Conservation (phyloP, 2,329 filamentous ascomycete genomes). For the Xylariaceae sp. region DNA sequence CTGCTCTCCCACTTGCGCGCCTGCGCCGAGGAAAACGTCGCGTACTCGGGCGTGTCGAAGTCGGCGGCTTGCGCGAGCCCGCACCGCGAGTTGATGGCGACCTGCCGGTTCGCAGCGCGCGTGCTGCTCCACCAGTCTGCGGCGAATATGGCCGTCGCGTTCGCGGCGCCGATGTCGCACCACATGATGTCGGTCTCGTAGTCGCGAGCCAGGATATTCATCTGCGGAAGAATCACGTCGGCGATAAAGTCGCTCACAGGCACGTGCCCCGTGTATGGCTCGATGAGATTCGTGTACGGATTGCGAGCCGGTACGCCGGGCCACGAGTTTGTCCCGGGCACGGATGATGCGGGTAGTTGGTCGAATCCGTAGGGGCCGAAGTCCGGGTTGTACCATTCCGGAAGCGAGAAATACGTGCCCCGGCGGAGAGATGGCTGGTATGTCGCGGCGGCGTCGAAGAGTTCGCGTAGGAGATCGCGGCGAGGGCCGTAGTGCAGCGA, state of each 20-base stretch:
- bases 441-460: constrained; percentile 50
- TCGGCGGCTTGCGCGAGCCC: constrained; percentile 57
- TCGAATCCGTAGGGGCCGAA: constrained; percentile 53
- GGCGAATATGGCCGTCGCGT: constrained; percentile 50
- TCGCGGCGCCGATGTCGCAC: constrained; percentile 55
- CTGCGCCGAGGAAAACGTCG: constrained; percentile 56
- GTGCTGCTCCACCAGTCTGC: constrained; percentile 51
- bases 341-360: constrained; percentile 36
- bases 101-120: constrained; percentile 51
- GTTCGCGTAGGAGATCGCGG: constrained; percentile 50
- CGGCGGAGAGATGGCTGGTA: constrained; percentile 51
- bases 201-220: constrained; percentile 51
- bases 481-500: constrained; percentile 50
- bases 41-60: constrained; percentile 68
- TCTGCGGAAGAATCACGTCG: constrained; percentile 55
- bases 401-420: constrained; percentile 57
- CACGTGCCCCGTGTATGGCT: constrained; percentile 52
- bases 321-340: constrained; percentile 44
- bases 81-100: constrained; percentile 63
- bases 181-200: constrained; percentile 57
- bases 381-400: constrained; percentile 58
- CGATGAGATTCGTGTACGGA: constrained; percentile 49
- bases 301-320: constrained; percentile 49
- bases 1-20: constrained; percentile 66
- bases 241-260: constrained; percentile 50